Base-by-base conservation (phyloP, 495 filamentous ascomycete species). In the Hypoxylon fragiforme region DNA sequence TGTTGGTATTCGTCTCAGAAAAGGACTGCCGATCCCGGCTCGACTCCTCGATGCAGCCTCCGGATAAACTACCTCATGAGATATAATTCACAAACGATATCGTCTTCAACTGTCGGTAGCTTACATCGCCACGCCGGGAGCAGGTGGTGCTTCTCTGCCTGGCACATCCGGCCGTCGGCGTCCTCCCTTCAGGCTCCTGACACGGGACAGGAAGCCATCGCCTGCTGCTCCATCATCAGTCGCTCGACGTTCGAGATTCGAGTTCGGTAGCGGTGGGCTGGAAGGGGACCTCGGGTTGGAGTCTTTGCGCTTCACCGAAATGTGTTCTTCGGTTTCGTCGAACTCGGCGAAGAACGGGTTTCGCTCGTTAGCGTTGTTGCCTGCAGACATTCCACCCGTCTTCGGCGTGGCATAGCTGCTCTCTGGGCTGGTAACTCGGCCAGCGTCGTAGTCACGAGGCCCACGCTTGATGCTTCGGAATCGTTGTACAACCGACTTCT, bases 341-440 rank as follows among this genome's bases (percentile, higher is more conserved):
- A 88, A 95, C 38, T 96, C 91, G 50, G 81, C 79, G 70, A 95
- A 95, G 77, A 95, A 97, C 3, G 91, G 92, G 68, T 94, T 96
- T 35, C 77, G 73, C 48, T 94, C 75, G 28, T 63, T 46, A 22
- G 50, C 35, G 32, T 44, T 67, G 43, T 55, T 36, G 31, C 39
- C 49, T 3, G 40, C 47, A 8, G 62, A 42, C 1, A 54, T 26
- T 22, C 56, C 66, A 11, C 51, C 50, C 0, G 73, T 67, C 19
- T 66, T 67, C 15, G 75, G 74, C 18, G 74, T 62, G n/a, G 62
- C 42, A 41, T 65, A 69, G 30, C 48, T 61, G 7, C 68, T 73
- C 3, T 82, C 78, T 2, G 74, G 75, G 67, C 74, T 82, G 45
- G 62, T 84, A 57, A 76, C 70, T 42, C 80, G 81, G 14, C 76